Evolutionary conservation across 192 early-diverging fungal species (phyloP).

Genomic region (Linnemannia hyalina): DNA sequence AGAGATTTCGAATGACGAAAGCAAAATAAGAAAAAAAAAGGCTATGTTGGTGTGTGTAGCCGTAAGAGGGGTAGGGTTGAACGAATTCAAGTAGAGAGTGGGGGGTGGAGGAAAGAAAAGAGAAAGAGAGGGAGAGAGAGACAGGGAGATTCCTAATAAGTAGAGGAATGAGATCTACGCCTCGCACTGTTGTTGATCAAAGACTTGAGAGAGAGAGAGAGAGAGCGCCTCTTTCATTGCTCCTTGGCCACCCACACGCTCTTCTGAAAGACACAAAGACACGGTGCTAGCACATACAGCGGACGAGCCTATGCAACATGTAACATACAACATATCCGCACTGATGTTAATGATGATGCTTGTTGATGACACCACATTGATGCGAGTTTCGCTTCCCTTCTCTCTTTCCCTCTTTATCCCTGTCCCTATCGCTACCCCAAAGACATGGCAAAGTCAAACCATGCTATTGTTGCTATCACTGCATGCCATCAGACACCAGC

Average conservation of each 20-base stretch:
- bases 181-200: background rate
- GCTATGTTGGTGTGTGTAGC: background rate
- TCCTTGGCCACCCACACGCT: background rate
- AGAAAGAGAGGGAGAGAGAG: background rate
- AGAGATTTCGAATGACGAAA: background rate
- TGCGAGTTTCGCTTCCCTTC: background rate
- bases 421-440: too few relatives aligned
- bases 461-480: background rate
- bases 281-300: background rate
- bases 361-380: background rate
- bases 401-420: too few relatives aligned
- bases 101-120: background rate
- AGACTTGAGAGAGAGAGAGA: background rate
- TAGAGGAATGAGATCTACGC: background rate
- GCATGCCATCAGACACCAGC: background rate
- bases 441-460: too few relatives aligned
- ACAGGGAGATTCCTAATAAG: too few relatives aligned
- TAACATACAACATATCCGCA: too few relatives aligned
- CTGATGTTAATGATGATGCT: too few relatives aligned
- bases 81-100: background rate
- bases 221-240: too few relatives aligned
- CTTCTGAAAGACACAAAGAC: background rate
- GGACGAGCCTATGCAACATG: too few relatives aligned
- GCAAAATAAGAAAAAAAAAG: constrained; percentile 4
- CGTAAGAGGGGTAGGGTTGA: background rate